Evolutionary conservation across 345 rosid species (phyloP).

Genomic region (Toxicodendron radicans): DNA sequence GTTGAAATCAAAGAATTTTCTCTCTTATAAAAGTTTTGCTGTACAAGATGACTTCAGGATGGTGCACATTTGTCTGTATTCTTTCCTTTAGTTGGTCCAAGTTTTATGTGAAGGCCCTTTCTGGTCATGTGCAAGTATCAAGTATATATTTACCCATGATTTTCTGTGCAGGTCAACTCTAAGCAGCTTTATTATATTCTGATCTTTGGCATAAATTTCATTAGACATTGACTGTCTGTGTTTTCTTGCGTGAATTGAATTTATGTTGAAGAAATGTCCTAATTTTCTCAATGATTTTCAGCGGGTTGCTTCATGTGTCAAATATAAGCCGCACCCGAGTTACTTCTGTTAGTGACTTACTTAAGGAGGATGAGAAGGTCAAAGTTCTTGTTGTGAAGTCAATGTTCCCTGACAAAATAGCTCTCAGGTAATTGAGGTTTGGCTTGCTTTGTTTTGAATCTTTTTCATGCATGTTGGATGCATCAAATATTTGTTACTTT

Average conservation of each 20-base stretch:
- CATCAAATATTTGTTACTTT: not conserved
- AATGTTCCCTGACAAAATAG: conserved; percentile 70
- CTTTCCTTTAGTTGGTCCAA: not conserved
- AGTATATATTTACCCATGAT: not conserved
- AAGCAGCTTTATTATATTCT: not conserved
- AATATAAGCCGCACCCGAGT: conserved; percentile 57
- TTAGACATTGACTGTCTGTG: not conserved
- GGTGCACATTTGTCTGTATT: not conserved
- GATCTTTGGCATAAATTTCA: conserved; percentile 3
- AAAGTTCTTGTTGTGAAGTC: conserved; percentile 83
- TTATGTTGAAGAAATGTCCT: conserved; percentile 8
- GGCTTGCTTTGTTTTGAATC: conserved; percentile 9
- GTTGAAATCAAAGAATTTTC: not conserved
- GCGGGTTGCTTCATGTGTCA: conserved; percentile 92
- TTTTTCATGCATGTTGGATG: conserved; percentile 8
- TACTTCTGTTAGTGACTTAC: conserved; percentile 59
- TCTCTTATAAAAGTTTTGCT: not conserved
- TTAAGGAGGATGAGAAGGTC: conserved; percentile 66
- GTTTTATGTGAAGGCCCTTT: not conserved
- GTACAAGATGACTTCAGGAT: not conserved
- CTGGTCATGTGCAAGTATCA: not conserved
- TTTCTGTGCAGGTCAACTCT: not conserved
- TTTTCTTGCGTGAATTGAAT: not conserved
- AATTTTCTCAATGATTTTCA: conserved; percentile 29
- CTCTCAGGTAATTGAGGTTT: conserved; percentile 62